A percentile compares a stretch with the other conserved stretches of the same genome.
Conservation (phyloP, 768 basidiomycete genomes). For the Auricularia heimuer region DNA sequence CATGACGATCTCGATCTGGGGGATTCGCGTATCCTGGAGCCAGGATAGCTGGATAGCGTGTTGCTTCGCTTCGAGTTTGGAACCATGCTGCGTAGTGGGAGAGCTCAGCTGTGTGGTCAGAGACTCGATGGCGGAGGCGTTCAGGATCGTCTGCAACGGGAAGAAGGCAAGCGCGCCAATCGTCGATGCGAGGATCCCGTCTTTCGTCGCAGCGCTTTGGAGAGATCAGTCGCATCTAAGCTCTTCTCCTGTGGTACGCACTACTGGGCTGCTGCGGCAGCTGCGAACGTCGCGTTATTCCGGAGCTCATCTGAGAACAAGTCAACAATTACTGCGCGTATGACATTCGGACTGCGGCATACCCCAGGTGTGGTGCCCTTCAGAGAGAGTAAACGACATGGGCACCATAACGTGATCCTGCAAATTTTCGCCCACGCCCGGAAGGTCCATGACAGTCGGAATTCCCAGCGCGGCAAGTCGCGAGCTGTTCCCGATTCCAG, state of each 20-base stretch:
- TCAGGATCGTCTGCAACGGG: constrained; percentile 8
- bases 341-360: constrained; percentile 27
- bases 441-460: constrained; percentile 26
- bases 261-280: constrained; percentile 29
- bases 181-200: constrained; percentile 11
- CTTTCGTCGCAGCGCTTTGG: constrained; percentile 4
- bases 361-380: constrained; percentile 23
- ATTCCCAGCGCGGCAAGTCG: constrained; percentile 23
- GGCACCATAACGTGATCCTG: constrained; percentile 35
- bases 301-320: constrained; percentile 3
- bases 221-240: constrained; percentile 17
- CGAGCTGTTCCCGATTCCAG: constrained; percentile 29
- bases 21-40: not conserved
- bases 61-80: constrained; percentile 35
- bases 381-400: constrained; percentile 26
- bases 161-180: constrained; percentile 7
- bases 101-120: not conserved
- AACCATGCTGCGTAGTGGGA: constrained; percentile 32
- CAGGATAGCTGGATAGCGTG: constrained; percentile 17
- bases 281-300: constrained; percentile 1
- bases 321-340: constrained; percentile 31
- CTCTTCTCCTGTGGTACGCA: constrained; percentile 36
- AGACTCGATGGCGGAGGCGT: constrained; percentile 14
- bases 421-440: constrained; percentile 33
- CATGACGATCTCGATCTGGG: constrained; percentile 17